Evolutionary conservation across 2,329 filamentous ascomycete species (phyloP).

Genomic region (Trichoderma breve): DNA sequence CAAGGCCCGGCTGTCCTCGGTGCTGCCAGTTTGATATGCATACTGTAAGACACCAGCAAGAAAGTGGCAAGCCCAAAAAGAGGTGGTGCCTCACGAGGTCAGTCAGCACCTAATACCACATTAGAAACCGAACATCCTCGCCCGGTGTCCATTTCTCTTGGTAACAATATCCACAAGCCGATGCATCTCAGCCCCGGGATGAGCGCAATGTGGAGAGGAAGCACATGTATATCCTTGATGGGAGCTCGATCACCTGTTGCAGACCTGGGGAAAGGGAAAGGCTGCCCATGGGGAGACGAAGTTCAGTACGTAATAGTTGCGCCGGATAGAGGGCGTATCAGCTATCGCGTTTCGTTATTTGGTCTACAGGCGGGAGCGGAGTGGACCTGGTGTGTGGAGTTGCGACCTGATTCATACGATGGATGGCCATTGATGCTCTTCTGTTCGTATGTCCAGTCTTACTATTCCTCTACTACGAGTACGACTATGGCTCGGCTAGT

Average conservation of each 20-base stretch:
- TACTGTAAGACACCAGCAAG: neutral
- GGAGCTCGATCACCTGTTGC: neutral
- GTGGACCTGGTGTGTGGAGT: slow-evolving; percentile 7
- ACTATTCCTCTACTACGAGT: neutral
- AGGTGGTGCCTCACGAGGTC: neutral
- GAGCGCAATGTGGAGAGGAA: neutral
- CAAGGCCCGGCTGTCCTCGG: neutral
- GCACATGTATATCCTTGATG: neutral
- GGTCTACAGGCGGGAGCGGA: neutral
- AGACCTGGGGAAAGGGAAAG: neutral
- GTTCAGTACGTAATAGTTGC: slow-evolving; percentile 11
- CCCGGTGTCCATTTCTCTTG: neutral
- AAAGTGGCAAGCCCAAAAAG: neutral
- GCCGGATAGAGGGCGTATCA: neutral
- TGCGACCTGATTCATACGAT: neutral
- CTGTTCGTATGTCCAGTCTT: neutral
- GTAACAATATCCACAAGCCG: slow-evolving; percentile 6
- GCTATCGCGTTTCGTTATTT: neutral
- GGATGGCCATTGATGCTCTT: neutral
- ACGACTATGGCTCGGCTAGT: neutral
- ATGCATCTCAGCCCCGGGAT: neutral
- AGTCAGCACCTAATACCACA: neutral
- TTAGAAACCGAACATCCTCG: neutral
- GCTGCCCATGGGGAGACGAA: slow-evolving; percentile 2
- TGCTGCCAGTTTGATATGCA: neutral